Base-by-base conservation (phyloP, 352 stramenopile species). In the Phytopythium mirpurense region DNA sequence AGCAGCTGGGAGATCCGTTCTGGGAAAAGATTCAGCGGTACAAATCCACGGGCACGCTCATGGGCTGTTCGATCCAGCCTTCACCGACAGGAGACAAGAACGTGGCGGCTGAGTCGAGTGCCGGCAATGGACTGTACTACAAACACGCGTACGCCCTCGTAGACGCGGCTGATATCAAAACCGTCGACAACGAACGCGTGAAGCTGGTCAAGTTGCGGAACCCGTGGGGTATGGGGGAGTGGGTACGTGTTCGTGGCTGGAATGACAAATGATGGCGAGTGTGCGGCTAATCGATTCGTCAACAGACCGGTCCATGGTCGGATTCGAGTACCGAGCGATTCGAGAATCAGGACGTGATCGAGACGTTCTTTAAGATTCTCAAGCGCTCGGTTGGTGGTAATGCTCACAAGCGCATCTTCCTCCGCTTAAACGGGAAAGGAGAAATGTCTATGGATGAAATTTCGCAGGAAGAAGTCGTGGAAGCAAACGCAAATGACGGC, bases 41-140 rank as follows among this genome's bases (percentile, higher is more conserved):
- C 53, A 93, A 90, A 36, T 45, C 73, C 27, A 90, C 85, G 1
- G 89, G 89, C 5, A 94, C 76, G 11, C 61, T 97, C 12, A 96
- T 97, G 88, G 90, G 90, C 4, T 97, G 89, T 41, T 96, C 88
- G 0, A 97, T 97, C 31, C 89, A 97, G 51, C 80, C 86, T 16
- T 46, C 61, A 7, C 77, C 79, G 15, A 74, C 75, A 7, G 65
- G 63, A 6, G 70, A 76, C 23, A 90, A 90, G 44, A 82, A 67
- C 14, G 65, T 79, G 1, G 81, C 74, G 3, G 62, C 78, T 0
- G 84, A 94, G 58, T 88, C 78, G 8, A 90, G 67, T 54, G 83
- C 83, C n/a, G 83, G 82, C 6, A 88, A 89, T 44, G 83, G 82
- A 7, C 49, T 96, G 29, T 90, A 90, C 46, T 90, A 88, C 57